Evolutionary conservation across 176 grass and related monocot genomes (phyloP), one percentile per base, ranked within the genome.

Genomic region (Bromus sterilis): DNA sequence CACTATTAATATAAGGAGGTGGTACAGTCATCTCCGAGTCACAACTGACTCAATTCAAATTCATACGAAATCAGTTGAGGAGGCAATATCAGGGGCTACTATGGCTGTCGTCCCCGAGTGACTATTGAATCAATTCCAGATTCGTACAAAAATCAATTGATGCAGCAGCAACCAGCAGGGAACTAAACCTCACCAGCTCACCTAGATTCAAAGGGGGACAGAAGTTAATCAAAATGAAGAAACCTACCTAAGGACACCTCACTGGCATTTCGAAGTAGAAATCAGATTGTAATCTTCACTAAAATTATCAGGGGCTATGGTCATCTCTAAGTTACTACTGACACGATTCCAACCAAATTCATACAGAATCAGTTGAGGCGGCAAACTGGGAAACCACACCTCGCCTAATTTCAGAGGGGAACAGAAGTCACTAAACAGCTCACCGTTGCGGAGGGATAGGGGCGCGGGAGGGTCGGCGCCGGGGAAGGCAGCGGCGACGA

Each of bases 401-500:
- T 14, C 21, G 5, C 59, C 11, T 49, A 49, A 48, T 9, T 64
- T 79, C 20, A 31, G 29, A 79, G 4, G 41, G 77, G 48, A 23
- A 66, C 11, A 34, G 12, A 53, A 6, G 29, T 2, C 18, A 51
- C 7, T n/a, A 13, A 9, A 25, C 3, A 31, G n/a, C 80, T 82
- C 33, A 82, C 83, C 72, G 30, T 69, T 41, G 55, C 55, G 66
- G 49, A 84, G 62, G 6, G 34, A 58, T 36, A 84, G 89, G 21
- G 70, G 48, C 29, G 64, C 75, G 8, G 30, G 73, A 13, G 56
- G 73, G 75, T 71, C 78, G 21, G 0, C 21, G 41, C 82, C 71
- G 14, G 32, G 85, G 46, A 78, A 72, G n/a, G 89, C 86, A 21
- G 80, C 88, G 9, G 75, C 75, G 33, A 91, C 83, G 57, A 85